Conservation (phyloP, 1,284 basidiomycete genomes). For the Earliella scabrosa region DNA sequence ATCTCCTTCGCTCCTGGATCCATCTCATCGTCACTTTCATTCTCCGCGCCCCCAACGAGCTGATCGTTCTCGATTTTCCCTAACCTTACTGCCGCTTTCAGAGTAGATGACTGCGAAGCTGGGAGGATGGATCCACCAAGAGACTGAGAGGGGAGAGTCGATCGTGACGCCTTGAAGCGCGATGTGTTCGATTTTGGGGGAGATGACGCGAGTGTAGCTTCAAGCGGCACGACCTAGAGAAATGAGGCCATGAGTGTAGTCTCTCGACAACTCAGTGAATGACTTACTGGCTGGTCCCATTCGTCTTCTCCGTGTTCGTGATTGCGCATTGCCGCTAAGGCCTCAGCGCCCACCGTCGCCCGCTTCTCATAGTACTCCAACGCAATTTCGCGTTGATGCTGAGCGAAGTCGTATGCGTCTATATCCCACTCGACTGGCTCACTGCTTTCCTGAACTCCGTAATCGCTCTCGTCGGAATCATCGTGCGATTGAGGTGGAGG, state of each 20-base stretch:
- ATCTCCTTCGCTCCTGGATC: conserved; percentile 51
- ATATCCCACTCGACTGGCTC: conserved; percentile 47
- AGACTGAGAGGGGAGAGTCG: conserved; percentile 38
- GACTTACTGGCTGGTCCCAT: conserved; percentile 51
- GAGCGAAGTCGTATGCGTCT: conserved; percentile 60
- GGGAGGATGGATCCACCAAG: conserved; percentile 55
- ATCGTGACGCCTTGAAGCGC: conserved; percentile 61
- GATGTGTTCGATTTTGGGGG: conserved; percentile 57
- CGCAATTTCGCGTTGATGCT: conserved; percentile 75
- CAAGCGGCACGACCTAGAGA: conserved; percentile 44
- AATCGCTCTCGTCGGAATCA: conserved; percentile 33
- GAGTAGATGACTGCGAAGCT: conserved; percentile 50
- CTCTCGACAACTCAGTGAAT: no score
- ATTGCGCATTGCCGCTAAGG: conserved; percentile 52
- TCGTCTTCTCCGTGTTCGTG: conserved; percentile 47
- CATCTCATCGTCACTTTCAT: conserved; percentile 60
- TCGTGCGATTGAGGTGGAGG: conserved; percentile 11
- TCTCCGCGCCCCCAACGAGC: conserved; percentile 56
- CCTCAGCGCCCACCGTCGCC: conserved; percentile 54
- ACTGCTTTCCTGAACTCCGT: conserved; percentile 31
- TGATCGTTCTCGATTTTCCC: conserved; percentile 63
- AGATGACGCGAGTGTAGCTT: conserved; percentile 39
- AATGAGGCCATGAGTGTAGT: no score
- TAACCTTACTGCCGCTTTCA: conserved; percentile 60
- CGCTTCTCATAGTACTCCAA: conserved; percentile 71